Base-by-base conservation (phyloP, 192 early-diverging fungal species). In the Backusella tuberculispora region DNA sequence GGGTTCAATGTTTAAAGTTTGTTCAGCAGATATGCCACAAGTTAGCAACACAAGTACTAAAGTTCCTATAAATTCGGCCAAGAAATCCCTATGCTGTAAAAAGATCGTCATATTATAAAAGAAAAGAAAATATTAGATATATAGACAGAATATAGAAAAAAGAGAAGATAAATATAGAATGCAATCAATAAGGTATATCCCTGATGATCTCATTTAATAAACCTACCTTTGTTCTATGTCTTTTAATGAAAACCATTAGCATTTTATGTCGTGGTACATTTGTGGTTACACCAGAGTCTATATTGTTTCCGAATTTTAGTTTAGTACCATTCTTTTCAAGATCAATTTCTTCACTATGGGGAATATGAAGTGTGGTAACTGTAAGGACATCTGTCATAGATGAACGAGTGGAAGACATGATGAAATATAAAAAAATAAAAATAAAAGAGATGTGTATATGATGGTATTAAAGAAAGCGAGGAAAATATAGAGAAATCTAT, bases 61-160 rank as follows among this genome's bases (percentile, higher is more conserved):
- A 4, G 92, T 94, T 56, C 91, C 91, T 68, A 92, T 84, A 76
- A 92, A 92, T 86, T 94, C 92, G 53, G 92, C 92, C 38, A 93
- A 77, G 42, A 87, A 88, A 72, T 92, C 88, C 44, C 88, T 85
- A 38, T 73, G 63, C 72, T 73, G 15, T 17, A 2, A 21, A 40
- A 37, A 45, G 17, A 21, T 19, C n/a, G 17, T 50, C 26, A 63
- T 21, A 63, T 34, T 12, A 14, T 2, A 63, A 10, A 34, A n/a
- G n/a, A n/a, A n/a, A 34, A 34, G 29, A 34, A 34, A 34, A 34
- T 2, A 34, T 34, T 34, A 34, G 29, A 34, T 34, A 34, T 34
- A 34, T 34, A 34, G 29, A 34, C 5, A 37, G 19, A 17, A 24
- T 15, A 34, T 10, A 19, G 5, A 10, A 21, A 67, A 26, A 63